These are phyloP conservation scores for Falciphora oryzae DNA, from an alignment of 2,329 filamentous ascomycete species.

Conservation along the genomic window DNA sequence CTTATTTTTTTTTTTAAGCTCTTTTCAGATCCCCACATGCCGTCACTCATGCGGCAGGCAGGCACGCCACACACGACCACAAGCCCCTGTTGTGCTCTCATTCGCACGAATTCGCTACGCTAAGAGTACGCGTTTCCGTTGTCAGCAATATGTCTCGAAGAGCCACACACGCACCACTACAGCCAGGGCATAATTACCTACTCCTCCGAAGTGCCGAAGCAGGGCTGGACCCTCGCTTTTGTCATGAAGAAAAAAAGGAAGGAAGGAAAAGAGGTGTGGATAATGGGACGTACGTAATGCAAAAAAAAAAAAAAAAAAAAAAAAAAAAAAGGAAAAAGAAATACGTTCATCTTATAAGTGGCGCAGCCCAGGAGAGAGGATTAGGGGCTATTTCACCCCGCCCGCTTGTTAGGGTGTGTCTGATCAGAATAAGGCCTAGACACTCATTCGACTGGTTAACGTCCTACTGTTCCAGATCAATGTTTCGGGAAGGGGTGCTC, in stretches of 20 bases:
- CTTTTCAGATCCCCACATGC: neutral
- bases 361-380: too few species aligned
- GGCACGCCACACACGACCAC: too few species aligned
- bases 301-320: neutral
- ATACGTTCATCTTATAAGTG: neutral
- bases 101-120: neutral
- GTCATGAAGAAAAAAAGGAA: neutral
- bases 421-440: too few species aligned
- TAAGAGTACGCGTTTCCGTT: neutral
- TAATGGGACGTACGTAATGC: neutral
- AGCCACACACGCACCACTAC: neutral
- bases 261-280: neutral
- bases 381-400: too few species aligned
- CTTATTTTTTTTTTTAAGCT: conserved; percentile 1
- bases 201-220: neutral
- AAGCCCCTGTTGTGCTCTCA: neutral
- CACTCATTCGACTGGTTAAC: neutral
- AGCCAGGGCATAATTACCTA: neutral
- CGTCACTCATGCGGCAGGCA: neutral
- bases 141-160: neutral
- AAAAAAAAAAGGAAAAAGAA: neutral
- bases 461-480: neutral
- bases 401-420: too few species aligned
- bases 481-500: neutral
- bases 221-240: too few species aligned